Conservation (phyloP, 2,329 filamentous ascomycete species). For the Stagonosporopsis vannaccii region DNA sequence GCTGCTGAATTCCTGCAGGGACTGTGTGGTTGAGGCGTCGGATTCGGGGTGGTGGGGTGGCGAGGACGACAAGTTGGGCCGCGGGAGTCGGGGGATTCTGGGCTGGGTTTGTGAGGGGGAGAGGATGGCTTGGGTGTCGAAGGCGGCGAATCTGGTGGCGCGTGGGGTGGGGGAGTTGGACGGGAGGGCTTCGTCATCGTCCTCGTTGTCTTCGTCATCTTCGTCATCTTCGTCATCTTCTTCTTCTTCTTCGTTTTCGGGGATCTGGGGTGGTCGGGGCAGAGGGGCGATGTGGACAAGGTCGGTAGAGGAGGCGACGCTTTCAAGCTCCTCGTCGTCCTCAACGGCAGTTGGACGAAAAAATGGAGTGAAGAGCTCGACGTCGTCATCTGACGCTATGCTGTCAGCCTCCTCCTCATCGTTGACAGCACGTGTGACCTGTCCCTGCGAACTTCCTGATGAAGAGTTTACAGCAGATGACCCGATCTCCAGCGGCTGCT, state of each 20-base stretch:
- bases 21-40: constrained; percentile 41
- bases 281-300: constrained; percentile 6
- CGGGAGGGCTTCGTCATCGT: constrained; percentile 14
- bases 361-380: background rate
- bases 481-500: constrained; percentile 31
- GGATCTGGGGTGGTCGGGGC: constrained; percentile 4
- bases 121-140: constrained; percentile 48
- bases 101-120: constrained; percentile 30
- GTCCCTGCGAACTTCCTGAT: background rate
- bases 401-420: background rate
- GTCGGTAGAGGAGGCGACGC: constrained; percentile 26
- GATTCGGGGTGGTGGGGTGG: constrained; percentile 26
- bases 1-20: constrained; percentile 45
- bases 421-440: no score
- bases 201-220: background rate
- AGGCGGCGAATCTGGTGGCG: constrained; percentile 26
- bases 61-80: constrained; percentile 3
- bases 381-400: background rate
- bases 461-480: constrained; percentile 25
- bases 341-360: constrained; percentile 2
- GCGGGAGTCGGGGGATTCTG: constrained; percentile 19
- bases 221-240: background rate
- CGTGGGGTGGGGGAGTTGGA: constrained; percentile 42
- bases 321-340: constrained; percentile 12
- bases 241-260: constrained; percentile 6